Percentiles rank a stretch among this genome's conserved stretches.
These are phyloP conservation scores for Camellia granthamiana DNA, from an alignment of 148 eudicot species.

Conservation along the genomic window DNA sequence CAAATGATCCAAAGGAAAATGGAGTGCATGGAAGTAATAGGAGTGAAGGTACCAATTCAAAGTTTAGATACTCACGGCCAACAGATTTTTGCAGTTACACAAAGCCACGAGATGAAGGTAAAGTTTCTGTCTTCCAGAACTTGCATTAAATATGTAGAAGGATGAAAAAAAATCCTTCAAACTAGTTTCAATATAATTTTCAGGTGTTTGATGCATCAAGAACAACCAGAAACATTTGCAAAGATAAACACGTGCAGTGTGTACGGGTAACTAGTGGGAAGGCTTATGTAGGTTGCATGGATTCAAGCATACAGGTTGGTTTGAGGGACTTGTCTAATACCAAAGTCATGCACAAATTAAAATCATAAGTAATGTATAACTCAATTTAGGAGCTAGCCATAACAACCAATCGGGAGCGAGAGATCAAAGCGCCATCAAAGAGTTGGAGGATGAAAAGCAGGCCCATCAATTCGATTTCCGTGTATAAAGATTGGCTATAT, in stretches of 20 bases:
- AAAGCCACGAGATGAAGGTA: constrained; percentile 49
- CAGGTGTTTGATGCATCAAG: constrained; percentile 51
- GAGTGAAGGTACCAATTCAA: constrained; percentile 39
- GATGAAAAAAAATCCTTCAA: background rate
- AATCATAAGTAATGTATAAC: background rate
- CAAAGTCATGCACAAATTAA: background rate
- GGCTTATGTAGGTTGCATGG: constrained; percentile 42
- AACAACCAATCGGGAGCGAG: constrained; percentile 38
- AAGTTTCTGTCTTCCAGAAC: background rate
- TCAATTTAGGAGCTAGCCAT: constrained; percentile 35
- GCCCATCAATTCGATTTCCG: constrained; percentile 36
- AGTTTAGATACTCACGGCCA: constrained; percentile 40
- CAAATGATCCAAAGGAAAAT: constrained; percentile 41
- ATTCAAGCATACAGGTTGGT: constrained; percentile 58
- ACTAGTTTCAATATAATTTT: background rate
- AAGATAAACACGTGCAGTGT: constrained; percentile 43
- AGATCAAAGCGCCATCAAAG: constrained; percentile 46
- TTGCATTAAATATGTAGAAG: background rate
- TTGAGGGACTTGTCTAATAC: background rate
- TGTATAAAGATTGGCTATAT: constrained; percentile 52
- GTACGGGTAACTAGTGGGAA: constrained; percentile 35
- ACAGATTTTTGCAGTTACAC: constrained; percentile 40
- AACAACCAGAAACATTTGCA: constrained; percentile 31
- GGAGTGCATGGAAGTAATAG: constrained; percentile 46
- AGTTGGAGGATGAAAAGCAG: constrained; percentile 49